Percentiles rank a stretch among this genome's conserved stretches.
These are phyloP conservation scores for Ceratobasidium theobromae DNA, from an alignment of 1,284 basidiomycete genomes.

Conservation along the genomic window DNA sequence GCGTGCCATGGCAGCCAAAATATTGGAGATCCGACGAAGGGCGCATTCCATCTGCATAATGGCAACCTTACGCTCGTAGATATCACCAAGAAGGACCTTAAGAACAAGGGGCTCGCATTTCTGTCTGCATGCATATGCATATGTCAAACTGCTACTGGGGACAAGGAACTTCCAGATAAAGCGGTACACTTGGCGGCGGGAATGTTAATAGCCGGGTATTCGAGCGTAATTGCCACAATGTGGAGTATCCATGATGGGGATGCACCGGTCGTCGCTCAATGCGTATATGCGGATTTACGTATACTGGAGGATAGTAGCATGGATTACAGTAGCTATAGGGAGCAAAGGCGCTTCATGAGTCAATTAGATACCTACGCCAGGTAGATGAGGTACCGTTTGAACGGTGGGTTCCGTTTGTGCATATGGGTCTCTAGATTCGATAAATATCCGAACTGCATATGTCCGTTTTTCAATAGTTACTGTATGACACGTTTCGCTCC, in stretches of 20 bases:
- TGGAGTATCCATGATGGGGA: not conserved
- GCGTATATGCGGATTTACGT: not conserved
- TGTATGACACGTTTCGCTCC: too few relatives aligned
- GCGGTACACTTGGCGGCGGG: slow-evolving; percentile 19
- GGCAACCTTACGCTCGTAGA: not conserved
- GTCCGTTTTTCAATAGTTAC: too few relatives aligned
- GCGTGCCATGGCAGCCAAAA: slow-evolving; percentile 3
- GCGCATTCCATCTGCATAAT: slow-evolving; percentile 1
- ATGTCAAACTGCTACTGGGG: slow-evolving; percentile 13
- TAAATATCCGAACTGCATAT: too few relatives aligned
- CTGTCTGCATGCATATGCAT: too few relatives aligned
- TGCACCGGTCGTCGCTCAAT: not conserved
- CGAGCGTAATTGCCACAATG: not conserved
- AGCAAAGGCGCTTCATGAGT: slow-evolving; percentile 7
- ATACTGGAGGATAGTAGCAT: not conserved
- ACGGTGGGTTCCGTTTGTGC: not conserved
- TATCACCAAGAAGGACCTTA: not conserved
- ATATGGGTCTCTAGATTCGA: slow-evolving; percentile 1
- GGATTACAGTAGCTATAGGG: not conserved
- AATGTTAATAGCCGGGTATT: slow-evolving; percentile 18
- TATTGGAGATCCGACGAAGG: not conserved
- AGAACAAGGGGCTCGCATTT: slow-evolving; percentile 1
- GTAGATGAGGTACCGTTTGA: not conserved
- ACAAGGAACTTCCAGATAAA: not conserved
- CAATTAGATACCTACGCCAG: not conserved